A percentile compares a stretch with the other conserved stretches of the same genome.
phyloP scores from a whole-genome alignment of 805 yeast genomes.

The Clavispora phyllophila region DNA sequence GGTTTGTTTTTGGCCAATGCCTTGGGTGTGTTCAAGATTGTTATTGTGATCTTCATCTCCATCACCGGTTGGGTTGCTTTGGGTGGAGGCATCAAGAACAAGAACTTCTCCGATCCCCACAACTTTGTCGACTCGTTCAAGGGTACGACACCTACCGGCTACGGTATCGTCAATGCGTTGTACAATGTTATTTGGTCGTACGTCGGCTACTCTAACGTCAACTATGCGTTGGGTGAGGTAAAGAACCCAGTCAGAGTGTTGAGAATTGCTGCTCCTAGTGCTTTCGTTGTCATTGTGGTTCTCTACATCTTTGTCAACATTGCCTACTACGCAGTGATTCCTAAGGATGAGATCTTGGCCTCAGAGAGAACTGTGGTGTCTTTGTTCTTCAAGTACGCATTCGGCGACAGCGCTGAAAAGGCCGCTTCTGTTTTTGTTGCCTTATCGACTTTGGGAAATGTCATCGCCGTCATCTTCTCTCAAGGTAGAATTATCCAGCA shows the following conservation, averaged over 20 bases:
- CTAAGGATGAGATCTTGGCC: conserved; percentile 50
- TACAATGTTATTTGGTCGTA: conserved; percentile 84
- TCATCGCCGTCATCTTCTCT: conserved; percentile 71
- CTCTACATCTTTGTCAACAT: conserved; percentile 73
- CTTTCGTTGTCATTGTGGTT: conserved; percentile 55
- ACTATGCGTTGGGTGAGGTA: conserved; percentile 77
- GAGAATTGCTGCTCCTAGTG: conserved; percentile 69
- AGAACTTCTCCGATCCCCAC: conserved; percentile 46
- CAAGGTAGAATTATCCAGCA: conserved; percentile 80
- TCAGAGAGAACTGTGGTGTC: conserved; percentile 76
- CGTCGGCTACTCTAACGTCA: conserved; percentile 78
- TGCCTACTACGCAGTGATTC: conserved; percentile 80
- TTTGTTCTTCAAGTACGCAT: conserved; percentile 65
- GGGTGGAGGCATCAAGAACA: conserved; percentile 58
- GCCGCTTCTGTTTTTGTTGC: conserved; percentile 81
- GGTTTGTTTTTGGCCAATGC: conserved; percentile 62
- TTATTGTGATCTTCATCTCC: conserved; percentile 63
- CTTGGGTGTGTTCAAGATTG: conserved; percentile 68
- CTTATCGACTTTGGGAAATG: conserved; percentile 76
- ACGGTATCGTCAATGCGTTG: conserved; percentile 67
- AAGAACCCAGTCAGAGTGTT: conserved; percentile 68
- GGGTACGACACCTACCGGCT: conserved; percentile 54
- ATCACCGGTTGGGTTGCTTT: conserved; percentile 82
- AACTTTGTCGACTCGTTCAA: conserved; percentile 56
- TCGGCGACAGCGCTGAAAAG: conserved; percentile 62